Percentiles rank a stretch among this genome's conserved stretches.
phyloP scores from a whole-genome alignment of 768 basidiomycete species.

The Amanita pallidorosea region DNA sequence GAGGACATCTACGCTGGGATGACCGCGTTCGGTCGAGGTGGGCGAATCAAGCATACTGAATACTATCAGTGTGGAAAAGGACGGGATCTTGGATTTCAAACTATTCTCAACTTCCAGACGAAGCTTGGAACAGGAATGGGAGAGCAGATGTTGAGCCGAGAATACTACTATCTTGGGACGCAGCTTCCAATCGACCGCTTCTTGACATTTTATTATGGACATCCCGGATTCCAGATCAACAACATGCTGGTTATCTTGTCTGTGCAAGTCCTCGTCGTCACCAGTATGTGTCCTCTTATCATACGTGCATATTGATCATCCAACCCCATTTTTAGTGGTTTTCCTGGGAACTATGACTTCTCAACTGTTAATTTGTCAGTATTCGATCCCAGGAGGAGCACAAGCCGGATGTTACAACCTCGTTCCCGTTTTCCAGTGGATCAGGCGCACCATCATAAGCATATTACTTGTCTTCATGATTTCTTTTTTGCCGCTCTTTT shows the following conservation, averaged over 20 bases:
- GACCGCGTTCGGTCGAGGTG: slow-evolving; percentile 95
- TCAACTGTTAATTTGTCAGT: slow-evolving; percentile 69
- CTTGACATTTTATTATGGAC: slow-evolving; percentile 99
- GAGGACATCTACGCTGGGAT: slow-evolving; percentile 99
- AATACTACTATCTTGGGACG: slow-evolving; percentile 98
- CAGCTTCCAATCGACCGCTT: slow-evolving; percentile 97
- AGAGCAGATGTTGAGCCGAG: slow-evolving; percentile 97
- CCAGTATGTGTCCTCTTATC: slow-evolving; percentile 48
- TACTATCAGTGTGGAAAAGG: slow-evolving; percentile 99
- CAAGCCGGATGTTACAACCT: slow-evolving; percentile 92
- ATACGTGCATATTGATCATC: slow-evolving; percentile 9
- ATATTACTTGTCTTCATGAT: slow-evolving; percentile 99
- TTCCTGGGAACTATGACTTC: slow-evolving; percentile 91
- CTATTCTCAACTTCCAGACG: slow-evolving; percentile 98
- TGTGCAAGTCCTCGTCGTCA: slow-evolving; percentile 90
- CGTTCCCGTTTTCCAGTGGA: slow-evolving; percentile 90
- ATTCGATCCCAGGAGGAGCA: slow-evolving; percentile 67
- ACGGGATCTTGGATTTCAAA: slow-evolving; percentile 96
- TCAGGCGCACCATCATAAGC: slow-evolving; percentile 90
- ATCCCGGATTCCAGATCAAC: slow-evolving; percentile 99
- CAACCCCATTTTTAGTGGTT: slow-evolving; percentile 49
- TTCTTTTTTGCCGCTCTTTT: slow-evolving; percentile 86
- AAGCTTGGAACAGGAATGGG: slow-evolving; percentile 99
- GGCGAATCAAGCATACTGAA: slow-evolving; percentile 97
- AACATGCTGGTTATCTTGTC: slow-evolving; percentile 98